Conservation (phyloP, 768 basidiomycete genomes). For the Calocybe cyanea region DNA sequence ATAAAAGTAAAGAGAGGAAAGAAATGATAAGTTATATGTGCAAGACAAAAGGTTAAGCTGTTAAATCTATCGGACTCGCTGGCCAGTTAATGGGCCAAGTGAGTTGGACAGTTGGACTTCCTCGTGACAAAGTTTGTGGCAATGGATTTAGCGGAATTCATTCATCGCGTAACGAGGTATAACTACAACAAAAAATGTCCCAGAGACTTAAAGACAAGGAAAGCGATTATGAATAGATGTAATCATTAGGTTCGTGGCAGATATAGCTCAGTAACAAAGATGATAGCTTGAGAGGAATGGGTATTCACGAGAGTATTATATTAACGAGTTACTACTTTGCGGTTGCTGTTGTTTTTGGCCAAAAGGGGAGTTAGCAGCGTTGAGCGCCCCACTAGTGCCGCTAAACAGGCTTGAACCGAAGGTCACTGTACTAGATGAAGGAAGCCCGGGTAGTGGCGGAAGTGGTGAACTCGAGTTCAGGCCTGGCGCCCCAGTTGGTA, state of each 20-base stretch:
- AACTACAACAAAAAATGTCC: conserved; percentile 9
- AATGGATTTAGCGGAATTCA: conserved; percentile 1
- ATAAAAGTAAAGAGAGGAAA: background rate
- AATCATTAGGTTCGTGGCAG: conserved; percentile 11
- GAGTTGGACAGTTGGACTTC: conserved; percentile 1
- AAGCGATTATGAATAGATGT: conserved; percentile 15
- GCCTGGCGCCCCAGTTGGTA: conserved; percentile 8
- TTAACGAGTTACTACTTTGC: conserved; percentile 44
- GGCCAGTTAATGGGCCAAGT: background rate
- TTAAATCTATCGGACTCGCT: background rate
- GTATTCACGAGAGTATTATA: conserved; percentile 27
- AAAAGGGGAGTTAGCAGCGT: conserved; percentile 17
- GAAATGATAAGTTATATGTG: background rate
- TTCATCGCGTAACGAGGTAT: conserved; percentile 1
- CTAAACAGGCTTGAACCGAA: conserved; percentile 14
- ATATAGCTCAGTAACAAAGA: conserved; percentile 13
- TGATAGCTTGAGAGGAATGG: conserved; percentile 13
- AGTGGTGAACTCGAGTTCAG: conserved; percentile 8
- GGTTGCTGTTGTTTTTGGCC: conserved; percentile 32
- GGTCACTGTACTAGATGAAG: conserved; percentile 10
- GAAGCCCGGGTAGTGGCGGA: conserved; percentile 17
- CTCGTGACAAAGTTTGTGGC: background rate
- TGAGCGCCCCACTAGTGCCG: conserved; percentile 21
- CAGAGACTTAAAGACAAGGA: too few relatives aligned
- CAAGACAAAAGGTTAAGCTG: background rate